Evolutionary conservation across 495 filamentous ascomycete species (phyloP), one percentile per base, ranked within the genome.

Genomic region (Trichocladium antarcticum): DNA sequence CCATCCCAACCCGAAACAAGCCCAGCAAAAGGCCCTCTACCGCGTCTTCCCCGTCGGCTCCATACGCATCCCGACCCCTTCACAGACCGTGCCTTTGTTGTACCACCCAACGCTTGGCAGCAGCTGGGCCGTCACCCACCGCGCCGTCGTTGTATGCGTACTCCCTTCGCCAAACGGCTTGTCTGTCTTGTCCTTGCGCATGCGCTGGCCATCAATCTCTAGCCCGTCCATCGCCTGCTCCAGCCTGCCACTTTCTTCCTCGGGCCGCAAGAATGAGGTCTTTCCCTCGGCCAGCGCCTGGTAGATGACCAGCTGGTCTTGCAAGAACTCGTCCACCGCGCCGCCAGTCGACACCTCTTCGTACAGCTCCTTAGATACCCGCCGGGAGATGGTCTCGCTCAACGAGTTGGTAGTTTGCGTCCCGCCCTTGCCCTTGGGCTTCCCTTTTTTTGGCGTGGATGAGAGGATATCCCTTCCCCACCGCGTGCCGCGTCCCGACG

Each of bases 301-400:
- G 57, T 89, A 93, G 3, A 92, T 72, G 1, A 89, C 77, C 42
- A 93, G 56, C 57, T 93, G 88, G 63, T 93, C 88, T 61, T 85
- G 76, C 60, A 89, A 76, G 55, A 79, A 69, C 57, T 78, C 74
- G 60, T 93, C 87, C 7, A 88, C 77, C 19, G 69, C 70, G 5
- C 75, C 76, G 0, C 73, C 73, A 36, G 67, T 61, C 8, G 57
- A 51, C 6, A 85, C 58, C 56, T 88, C 83, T 5, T 64, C 57
- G 22, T 75, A 65, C 28, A 92, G 69, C 14, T 76, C 70, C 38
- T 66, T 68, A n/a, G 79, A 69, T 19, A 86, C 77, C 29, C 63
- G 65, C 22, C 64, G 51, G 19, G 73, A 63, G n/a, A 78, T 61
- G 39, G 64, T 61, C 17, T 56, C 53, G 37, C 59, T 62, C 34